These are phyloP conservation scores for Withania somnifera DNA, from an alignment of 305 asterid genomes.

Conservation along the genomic window DNA sequence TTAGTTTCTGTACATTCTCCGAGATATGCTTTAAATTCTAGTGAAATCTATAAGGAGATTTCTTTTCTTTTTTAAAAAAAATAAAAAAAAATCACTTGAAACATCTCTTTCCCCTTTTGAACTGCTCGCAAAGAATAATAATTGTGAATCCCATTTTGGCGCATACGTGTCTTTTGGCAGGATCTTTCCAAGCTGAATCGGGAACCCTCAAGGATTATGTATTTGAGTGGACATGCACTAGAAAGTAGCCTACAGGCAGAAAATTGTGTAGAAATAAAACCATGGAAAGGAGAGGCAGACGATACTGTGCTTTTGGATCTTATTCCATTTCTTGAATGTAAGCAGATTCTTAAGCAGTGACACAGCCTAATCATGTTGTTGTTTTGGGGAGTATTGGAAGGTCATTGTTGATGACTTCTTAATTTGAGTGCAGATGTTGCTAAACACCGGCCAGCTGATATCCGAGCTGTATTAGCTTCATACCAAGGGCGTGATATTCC, in stretches of 20 bases:
- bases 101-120: too few species aligned
- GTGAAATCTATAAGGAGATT: background rate
- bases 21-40: background rate
- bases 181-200: constrained; percentile 80
- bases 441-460: constrained; percentile 65
- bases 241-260: constrained; percentile 84
- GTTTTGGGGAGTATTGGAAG: background rate
- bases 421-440: constrained; percentile 73
- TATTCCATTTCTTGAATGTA: constrained; percentile 90
- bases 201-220: constrained; percentile 69
- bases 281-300: constrained; percentile 71
- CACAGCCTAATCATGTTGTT: background rate
- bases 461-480: constrained; percentile 76
- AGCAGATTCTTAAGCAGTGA: constrained; percentile 10
- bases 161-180: constrained; percentile 21
- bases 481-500: constrained; percentile 78
- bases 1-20: background rate
- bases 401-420: background rate
- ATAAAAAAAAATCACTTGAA: background rate
- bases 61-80: background rate
- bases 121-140: background rate
- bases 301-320: constrained; percentile 84
- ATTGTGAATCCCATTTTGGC: background rate
- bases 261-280: constrained; percentile 54
- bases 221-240: constrained; percentile 69